Evolutionary conservation across 2,329 filamentous ascomycete species (phyloP), one percentile per base, ranked within the genome.

Genomic region (Phialophora chinensis): DNA sequence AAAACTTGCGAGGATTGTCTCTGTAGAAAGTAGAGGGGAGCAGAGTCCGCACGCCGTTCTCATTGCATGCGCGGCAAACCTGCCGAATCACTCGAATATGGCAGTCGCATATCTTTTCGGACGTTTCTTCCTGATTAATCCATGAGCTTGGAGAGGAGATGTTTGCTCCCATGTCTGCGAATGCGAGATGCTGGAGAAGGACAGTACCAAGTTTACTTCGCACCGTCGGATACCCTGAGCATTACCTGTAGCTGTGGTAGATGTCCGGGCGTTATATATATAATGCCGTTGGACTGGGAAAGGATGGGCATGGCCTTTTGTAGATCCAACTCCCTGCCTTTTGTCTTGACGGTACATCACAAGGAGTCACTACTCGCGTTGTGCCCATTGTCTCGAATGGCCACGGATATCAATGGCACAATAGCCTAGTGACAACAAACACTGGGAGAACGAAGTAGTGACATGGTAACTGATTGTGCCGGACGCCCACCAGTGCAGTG

Each of bases 1-100:
- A 52, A 17, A 52, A 23, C 49, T 52, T 52, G 20, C 49, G 49
- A 27, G 49, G 49, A 29, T 52, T 52, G 20, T 52, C 49, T 52
- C 25, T 29, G 49, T 12, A 27, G 23, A 27, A 52, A 11, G 49
- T 27, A 23, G 49, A 52, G 8, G 49, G 25, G 25, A 52, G 20
- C 49, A 52, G 25, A 12, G 49, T 52, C 20, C 25, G 17, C 49
- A 52, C 23, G 20, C 25, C 23, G 23, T 52, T 23, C 20, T 52
- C 49, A 29, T 25, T 4, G 20, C 49, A 52, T 23, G 23, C 10
- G 20, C 49, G 49, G 49, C 49, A 52, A 52, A 25, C 7, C 7
- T 52, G 14, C 8, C 25, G 20, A 6, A 52, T 17, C 20, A 52
- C 49, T 12, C 25, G 20, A 25, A 52, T 52, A 20, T 52, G 49